Evolutionary conservation across 176 grass and related monocot species (phyloP).

Genomic region (Ananas comosus): DNA sequence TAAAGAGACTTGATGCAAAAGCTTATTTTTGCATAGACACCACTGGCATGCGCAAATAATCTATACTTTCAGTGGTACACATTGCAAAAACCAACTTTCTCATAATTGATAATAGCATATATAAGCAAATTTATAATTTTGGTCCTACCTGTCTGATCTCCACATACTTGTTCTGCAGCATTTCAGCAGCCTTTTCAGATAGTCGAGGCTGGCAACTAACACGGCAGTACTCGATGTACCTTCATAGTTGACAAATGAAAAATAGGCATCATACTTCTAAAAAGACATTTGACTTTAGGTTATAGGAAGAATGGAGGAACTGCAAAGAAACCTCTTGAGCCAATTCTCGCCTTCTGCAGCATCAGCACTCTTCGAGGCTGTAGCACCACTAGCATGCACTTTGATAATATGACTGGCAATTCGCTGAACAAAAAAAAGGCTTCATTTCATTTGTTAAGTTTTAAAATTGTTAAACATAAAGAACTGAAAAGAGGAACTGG

Average conservation of each 20-base stretch:
- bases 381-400: conserved; percentile 84
- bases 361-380: conserved; percentile 39
- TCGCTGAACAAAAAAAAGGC: conserved; percentile 25
- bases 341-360: conserved; percentile 85
- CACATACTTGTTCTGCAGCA: conserved; percentile 96
- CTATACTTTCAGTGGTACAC: too few species aligned
- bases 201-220: conserved; percentile 62
- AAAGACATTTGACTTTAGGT: background rate
- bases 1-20: too few species aligned
- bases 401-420: conserved; percentile 92
- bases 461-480: background rate
- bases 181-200: conserved; percentile 90
- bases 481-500: background rate
- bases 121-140: too few species aligned
- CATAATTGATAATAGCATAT: too few species aligned
- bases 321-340: conserved; percentile 51
- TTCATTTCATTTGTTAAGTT: background rate
- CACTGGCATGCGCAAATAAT: too few species aligned
- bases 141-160: conserved; percentile 72
- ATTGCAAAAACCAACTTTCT: too few species aligned
- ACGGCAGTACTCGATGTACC: conserved; percentile 89
- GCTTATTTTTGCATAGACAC: too few species aligned
- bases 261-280: conserved; percentile 7
- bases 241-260: conserved; percentile 16
- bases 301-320: conserved; percentile 4